phyloP scores from a whole-genome alignment of 768 basidiomycete genomes.

The Tricholoma sp. region DNA sequence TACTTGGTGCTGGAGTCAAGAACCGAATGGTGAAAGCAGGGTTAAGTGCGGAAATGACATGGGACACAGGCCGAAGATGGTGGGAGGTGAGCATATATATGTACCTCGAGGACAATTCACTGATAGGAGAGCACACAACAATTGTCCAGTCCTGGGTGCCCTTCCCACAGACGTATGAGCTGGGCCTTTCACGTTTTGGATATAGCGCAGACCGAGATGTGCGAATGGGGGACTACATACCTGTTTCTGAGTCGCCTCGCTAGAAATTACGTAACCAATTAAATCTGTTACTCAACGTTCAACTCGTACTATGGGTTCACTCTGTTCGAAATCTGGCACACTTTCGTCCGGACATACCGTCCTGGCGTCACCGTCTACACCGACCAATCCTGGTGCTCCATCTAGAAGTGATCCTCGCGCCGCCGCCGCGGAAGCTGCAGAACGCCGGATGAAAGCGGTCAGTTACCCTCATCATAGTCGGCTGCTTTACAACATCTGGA shows the following conservation, averaged over 20 bases:
- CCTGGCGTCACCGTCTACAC: conserved; percentile 32
- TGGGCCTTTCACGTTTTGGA: conserved; percentile 40
- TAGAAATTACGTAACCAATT: neutral
- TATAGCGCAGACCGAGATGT: conserved; percentile 33
- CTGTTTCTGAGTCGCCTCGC: conserved; percentile 28
- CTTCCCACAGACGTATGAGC: conserved; percentile 44
- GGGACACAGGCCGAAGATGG: conserved; percentile 66
- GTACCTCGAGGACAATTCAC: conserved; percentile 7
- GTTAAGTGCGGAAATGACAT: conserved; percentile 55
- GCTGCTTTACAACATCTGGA: conserved; percentile 11
- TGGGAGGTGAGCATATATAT: conserved; percentile 65
- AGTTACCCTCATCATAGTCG: conserved; percentile 19
- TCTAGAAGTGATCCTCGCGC: conserved; percentile 39
- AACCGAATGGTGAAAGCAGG: conserved; percentile 78
- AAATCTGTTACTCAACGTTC: neutral
- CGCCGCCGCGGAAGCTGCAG: conserved; percentile 60
- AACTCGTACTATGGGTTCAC: conserved; percentile 43
- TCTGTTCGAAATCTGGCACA: conserved; percentile 46
- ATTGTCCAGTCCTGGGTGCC: conserved; percentile 48
- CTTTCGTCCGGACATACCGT: conserved; percentile 47
- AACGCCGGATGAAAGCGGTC: conserved; percentile 52
- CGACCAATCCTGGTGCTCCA: conserved; percentile 24
- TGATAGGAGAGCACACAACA: conserved; percentile 4
- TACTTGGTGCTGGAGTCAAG: conserved; percentile 82
- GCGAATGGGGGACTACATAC: conserved; percentile 41